Conservation (phyloP, 306 rosid species). For the Aeschynomene evenia region DNA sequence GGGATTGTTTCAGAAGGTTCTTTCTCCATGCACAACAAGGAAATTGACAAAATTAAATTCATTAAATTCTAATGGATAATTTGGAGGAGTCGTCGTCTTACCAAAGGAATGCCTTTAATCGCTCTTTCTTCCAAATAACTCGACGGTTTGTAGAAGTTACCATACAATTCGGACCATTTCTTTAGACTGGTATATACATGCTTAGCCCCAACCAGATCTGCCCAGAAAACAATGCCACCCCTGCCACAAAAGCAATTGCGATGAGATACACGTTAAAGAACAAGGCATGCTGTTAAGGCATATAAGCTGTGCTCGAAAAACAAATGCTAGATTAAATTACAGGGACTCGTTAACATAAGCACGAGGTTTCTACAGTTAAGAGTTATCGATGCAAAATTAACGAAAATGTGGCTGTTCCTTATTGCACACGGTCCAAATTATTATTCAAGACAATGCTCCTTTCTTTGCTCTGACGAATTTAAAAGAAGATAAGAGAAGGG, state of each 20-base stretch:
- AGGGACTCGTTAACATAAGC: too few species aligned
- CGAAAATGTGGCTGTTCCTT: not conserved
- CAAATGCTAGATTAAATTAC: too few species aligned
- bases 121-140: conserved; percentile 93
- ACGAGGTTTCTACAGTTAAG: too few species aligned
- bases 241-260: conserved; percentile 45
- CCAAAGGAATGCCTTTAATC: conserved; percentile 75
- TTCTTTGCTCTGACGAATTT: not conserved
- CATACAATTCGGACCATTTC: conserved; percentile 77
- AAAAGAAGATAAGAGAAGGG: not conserved
- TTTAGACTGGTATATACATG: conserved; percentile 72
- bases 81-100: conserved; percentile 38
- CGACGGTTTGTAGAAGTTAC: conserved; percentile 82
- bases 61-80: conserved; percentile 1
- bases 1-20: not conserved
- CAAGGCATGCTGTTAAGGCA: not conserved
- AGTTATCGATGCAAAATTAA: not conserved
- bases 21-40: not conserved
- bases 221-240: conserved; percentile 95
- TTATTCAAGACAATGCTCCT: not conserved
- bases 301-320: not conserved
- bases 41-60: conserved; percentile 7
- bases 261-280: conserved; percentile 19
- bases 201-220: conserved; percentile 76
- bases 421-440: not conserved